Percentiles rank a stretch among this genome's conserved stretches.
These are phyloP conservation scores for Trametes cubensis DNA, from an alignment of 768 basidiomycete species.

Conservation along the genomic window DNA sequence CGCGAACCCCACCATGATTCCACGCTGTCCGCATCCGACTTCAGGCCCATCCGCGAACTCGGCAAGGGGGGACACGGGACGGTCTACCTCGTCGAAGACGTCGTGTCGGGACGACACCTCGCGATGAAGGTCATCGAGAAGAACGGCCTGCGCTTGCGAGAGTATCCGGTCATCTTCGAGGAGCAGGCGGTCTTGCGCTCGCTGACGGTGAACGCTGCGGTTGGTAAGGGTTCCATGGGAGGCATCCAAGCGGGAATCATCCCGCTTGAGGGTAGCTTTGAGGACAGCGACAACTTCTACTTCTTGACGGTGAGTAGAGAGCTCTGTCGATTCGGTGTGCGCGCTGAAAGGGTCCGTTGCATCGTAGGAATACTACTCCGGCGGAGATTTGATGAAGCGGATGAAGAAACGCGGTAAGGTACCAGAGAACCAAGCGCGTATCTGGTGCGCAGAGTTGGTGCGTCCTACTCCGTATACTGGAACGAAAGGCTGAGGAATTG, in stretches of 20 bases:
- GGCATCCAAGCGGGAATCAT: not conserved
- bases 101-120: conserved; percentile 16
- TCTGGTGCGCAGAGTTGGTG: conserved; percentile 28
- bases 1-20: not conserved
- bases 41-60: conserved; percentile 25
- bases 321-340: no score
- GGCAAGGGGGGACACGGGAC: conserved; percentile 29
- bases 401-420: conserved; percentile 19
- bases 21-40: conserved; percentile 21
- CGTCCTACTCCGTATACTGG: not conserved
- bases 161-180: conserved; percentile 21
- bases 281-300: conserved; percentile 29
- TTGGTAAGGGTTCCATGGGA: not conserved
- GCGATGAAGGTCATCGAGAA: conserved; percentile 32
- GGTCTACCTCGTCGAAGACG: conserved; percentile 32
- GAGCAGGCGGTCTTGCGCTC: conserved; percentile 21
- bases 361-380: conserved; percentile 20
- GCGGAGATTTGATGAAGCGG: conserved; percentile 18
- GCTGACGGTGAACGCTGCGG: not conserved
- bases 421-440: conserved; percentile 14
- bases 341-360: not conserved
- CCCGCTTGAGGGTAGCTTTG: conserved; percentile 23
- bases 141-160: conserved; percentile 20
- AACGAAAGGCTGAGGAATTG: not conserved
- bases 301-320: conserved; percentile 21